These are phyloP conservation scores for Boletus tylopilopsis DNA, from an alignment of 768 basidiomycete genomes.

Conservation along the genomic window DNA sequence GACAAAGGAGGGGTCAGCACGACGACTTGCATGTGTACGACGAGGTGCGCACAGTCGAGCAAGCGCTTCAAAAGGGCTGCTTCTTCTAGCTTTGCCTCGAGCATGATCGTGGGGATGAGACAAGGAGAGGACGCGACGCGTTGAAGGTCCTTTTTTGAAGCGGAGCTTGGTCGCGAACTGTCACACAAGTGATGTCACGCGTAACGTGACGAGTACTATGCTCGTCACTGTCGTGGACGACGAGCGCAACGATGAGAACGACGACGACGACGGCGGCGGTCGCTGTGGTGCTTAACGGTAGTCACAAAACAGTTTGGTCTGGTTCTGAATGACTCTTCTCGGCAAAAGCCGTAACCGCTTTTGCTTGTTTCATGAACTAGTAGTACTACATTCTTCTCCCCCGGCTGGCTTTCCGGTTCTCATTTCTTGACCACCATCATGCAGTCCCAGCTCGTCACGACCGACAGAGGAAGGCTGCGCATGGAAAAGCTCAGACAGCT, in stretches of 20 bases:
- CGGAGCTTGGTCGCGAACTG: conserved; percentile 31
- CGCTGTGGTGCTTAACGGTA: not conserved
- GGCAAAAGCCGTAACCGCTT: conserved; percentile 8
- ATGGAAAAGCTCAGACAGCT: conserved; percentile 44
- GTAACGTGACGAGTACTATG: conserved; percentile 15
- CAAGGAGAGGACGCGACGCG: conserved; percentile 25
- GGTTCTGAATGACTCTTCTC: conserved; percentile 5
- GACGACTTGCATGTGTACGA: not conserved
- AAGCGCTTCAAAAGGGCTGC: conserved; percentile 90
- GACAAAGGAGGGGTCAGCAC: conserved; percentile 5
- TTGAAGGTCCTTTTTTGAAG: conserved; percentile 28
- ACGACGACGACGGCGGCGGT: not conserved
- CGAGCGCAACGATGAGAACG: too few species aligned
- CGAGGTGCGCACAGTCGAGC: conserved; percentile 70
- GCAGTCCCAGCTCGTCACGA: conserved; percentile 23
- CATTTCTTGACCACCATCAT: conserved; percentile 2
- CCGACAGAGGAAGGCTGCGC: conserved; percentile 45
- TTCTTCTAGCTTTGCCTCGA: conserved; percentile 88
- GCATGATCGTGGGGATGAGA: conserved; percentile 42
- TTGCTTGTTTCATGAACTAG: not conserved
- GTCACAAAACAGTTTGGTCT: not conserved
- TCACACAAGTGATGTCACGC: conserved; percentile 30
- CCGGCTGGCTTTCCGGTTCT: conserved; percentile 8
- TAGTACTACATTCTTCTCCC: not conserved
- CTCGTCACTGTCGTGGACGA: conserved; percentile 1